A percentile compares a stretch with the other conserved stretches of the same genome.
phyloP scores from a whole-genome alignment of 176 grass and related monocot species.

The Leersia perrieri region DNA sequence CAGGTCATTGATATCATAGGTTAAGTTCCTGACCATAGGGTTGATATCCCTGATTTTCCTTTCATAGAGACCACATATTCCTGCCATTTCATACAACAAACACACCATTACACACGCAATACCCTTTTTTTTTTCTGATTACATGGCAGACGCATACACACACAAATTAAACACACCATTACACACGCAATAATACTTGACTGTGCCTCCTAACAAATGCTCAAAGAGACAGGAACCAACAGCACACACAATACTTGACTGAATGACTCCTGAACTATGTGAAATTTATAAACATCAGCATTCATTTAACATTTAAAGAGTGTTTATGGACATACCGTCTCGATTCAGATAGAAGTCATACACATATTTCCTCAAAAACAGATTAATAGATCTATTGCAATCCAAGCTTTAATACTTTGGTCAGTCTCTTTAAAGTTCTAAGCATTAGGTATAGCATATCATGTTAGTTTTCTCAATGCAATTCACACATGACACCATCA shows the following conservation, averaged over 20 bases:
- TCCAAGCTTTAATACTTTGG: background rate
- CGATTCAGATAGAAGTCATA: background rate
- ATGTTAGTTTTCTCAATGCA: background rate
- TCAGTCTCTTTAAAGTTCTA: background rate
- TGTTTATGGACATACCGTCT: background rate
- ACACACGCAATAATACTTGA: too few relatives aligned
- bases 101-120: too few relatives aligned
- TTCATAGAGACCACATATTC: slow-evolving; percentile 75
- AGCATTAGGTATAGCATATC: background rate
- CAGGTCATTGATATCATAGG: slow-evolving; percentile 78
- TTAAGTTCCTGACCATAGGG: slow-evolving; percentile 54
- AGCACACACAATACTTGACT: background rate
- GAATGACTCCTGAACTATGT: background rate
- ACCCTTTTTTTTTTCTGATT: too few relatives aligned
- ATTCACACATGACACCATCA: background rate
- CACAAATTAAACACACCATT: too few relatives aligned
- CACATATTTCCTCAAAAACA: background rate
- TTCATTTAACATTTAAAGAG: background rate
- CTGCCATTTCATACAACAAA: slow-evolving; percentile 41
- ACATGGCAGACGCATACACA: too few relatives aligned
- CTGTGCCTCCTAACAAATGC: too few relatives aligned
- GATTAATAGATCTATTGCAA: background rate
- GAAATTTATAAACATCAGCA: background rate
- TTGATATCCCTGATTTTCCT: slow-evolving; percentile 85
- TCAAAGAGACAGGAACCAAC: too few relatives aligned